Conservation (phyloP, 2,329 filamentous ascomycete species). For the Ascosphaera apis region DNA sequence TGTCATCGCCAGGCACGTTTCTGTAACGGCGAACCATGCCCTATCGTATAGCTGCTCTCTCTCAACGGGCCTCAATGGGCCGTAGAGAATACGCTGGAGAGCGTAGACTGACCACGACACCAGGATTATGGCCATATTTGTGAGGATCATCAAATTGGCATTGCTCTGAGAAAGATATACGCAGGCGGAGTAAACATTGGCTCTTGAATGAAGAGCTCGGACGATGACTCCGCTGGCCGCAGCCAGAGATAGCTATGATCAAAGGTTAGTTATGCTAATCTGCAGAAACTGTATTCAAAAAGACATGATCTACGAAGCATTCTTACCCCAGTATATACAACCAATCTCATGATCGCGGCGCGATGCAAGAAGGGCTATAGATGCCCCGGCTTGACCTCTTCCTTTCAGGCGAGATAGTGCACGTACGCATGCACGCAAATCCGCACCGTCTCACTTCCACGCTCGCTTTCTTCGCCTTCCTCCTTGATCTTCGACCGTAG, state of each 20-base stretch:
- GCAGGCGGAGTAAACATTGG: slow-evolving; percentile 96
- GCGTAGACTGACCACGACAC: slow-evolving; percentile 65
- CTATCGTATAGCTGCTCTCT: slow-evolving; percentile 94
- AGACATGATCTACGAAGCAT: slow-evolving; percentile 1
- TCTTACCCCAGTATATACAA: slow-evolving; percentile 29
- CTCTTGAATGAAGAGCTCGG: slow-evolving; percentile 79
- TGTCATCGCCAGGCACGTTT: slow-evolving; percentile 93
- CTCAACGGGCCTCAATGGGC: slow-evolving; percentile 74
- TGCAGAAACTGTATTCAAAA: background rate
- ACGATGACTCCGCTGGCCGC: slow-evolving; percentile 65
- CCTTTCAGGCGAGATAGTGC: too few relatives aligned
- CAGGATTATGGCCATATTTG: slow-evolving; percentile 67
- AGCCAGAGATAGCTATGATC: slow-evolving; percentile 47
- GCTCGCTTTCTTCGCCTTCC: background rate
- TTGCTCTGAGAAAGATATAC: slow-evolving; percentile 95
- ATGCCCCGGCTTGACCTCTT: too few relatives aligned
- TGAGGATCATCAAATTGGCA: slow-evolving; percentile 79
- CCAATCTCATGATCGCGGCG: slow-evolving; percentile 21
- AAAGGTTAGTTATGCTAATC: background rate
- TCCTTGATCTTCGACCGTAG: background rate
- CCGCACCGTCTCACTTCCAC: background rate
- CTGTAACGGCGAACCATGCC: slow-evolving; percentile 93
- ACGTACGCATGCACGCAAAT: background rate
- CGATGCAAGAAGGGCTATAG: slow-evolving; percentile 32
- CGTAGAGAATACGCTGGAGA: slow-evolving; percentile 76